These are phyloP conservation scores for Penicillium pulvis DNA, from an alignment of 495 filamentous ascomycete species.

Conservation along the genomic window DNA sequence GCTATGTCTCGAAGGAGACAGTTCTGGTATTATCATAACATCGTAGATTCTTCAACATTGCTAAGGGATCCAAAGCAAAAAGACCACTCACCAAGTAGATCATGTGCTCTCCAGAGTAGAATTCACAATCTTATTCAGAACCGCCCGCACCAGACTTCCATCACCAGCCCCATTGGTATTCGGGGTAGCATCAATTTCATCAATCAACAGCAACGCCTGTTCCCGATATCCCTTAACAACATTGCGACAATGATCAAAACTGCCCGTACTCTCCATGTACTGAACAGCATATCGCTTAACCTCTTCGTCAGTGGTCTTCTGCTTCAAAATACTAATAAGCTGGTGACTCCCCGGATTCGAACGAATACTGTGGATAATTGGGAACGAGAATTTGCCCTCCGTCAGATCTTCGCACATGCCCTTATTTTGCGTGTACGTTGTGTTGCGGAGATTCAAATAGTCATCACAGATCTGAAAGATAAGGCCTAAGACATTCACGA, in stretches of 20 bases:
- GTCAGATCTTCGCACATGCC: constrained; percentile 96
- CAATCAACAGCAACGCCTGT: constrained; percentile 66
- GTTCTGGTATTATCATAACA: too few relatives aligned
- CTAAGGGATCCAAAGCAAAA: background rate
- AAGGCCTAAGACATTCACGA: constrained; percentile 88
- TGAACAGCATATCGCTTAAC: constrained; percentile 90
- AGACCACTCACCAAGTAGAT: background rate
- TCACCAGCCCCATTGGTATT: constrained; percentile 32
- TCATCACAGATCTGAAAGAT: constrained; percentile 98
- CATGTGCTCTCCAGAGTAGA: constrained; percentile 28
- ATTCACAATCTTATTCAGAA: constrained; percentile 51
- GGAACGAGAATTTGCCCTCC: constrained; percentile 97
- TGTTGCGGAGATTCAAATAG: constrained; percentile 79
- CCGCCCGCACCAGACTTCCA: constrained; percentile 43
- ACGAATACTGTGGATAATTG: constrained; percentile 93
- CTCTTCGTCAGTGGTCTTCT: constrained; percentile 81
- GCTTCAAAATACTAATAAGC: constrained; percentile 88
- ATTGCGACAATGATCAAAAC: constrained; percentile 79
- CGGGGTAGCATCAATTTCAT: constrained; percentile 61
- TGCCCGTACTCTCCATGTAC: constrained; percentile 89
- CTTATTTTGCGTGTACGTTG: constrained; percentile 82
- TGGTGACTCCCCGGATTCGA: constrained; percentile 76
- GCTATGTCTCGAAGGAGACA: too few relatives aligned
- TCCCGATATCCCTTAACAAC: constrained; percentile 68
- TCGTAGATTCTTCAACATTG: too few relatives aligned